phyloP scores from a whole-genome alignment of 306 rosid species.

The Vigna nakashimae region DNA sequence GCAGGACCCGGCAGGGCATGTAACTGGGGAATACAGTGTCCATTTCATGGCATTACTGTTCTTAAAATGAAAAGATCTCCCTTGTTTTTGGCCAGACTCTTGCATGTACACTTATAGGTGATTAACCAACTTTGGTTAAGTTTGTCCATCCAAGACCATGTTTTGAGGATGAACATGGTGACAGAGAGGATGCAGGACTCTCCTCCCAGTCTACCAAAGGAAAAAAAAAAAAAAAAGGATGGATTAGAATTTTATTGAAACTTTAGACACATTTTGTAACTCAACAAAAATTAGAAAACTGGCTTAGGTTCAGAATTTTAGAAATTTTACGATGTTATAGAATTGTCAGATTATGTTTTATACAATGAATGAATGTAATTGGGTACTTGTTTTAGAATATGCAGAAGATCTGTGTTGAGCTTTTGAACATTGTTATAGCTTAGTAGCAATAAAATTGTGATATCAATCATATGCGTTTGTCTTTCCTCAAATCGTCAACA shows the following conservation, averaged over 20 bases:
- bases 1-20: slow-evolving; percentile 45
- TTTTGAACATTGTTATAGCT: slow-evolving; percentile 44
- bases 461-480: neutral
- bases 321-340: slow-evolving; percentile 45
- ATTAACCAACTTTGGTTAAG: slow-evolving; percentile 37
- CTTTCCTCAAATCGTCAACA: neutral
- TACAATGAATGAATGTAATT: slow-evolving; percentile 26
- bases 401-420: slow-evolving; percentile 34
- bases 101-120: slow-evolving; percentile 53
- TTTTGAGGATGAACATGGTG: slow-evolving; percentile 34
- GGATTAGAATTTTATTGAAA: slow-evolving; percentile 16
- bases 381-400: slow-evolving; percentile 44
- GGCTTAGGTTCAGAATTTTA: slow-evolving; percentile 52
- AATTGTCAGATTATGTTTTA: slow-evolving; percentile 37
- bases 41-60: slow-evolving; percentile 35
- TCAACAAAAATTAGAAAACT: slow-evolving; percentile 39
- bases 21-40: slow-evolving; percentile 43
- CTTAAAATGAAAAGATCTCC: slow-evolving; percentile 30
- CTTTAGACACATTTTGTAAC: slow-evolving; percentile 43
- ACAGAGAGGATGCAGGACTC: slow-evolving; percentile 31
- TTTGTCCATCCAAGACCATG: slow-evolving; percentile 34
- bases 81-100: slow-evolving; percentile 33
- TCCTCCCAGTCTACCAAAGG: slow-evolving; percentile 22
- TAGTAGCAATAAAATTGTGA: slow-evolving; percentile 47
- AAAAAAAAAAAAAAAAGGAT: neutral